Base-by-base conservation (phyloP, 192 early-diverging fungal genomes). In the Mortierella hygrophila region DNA sequence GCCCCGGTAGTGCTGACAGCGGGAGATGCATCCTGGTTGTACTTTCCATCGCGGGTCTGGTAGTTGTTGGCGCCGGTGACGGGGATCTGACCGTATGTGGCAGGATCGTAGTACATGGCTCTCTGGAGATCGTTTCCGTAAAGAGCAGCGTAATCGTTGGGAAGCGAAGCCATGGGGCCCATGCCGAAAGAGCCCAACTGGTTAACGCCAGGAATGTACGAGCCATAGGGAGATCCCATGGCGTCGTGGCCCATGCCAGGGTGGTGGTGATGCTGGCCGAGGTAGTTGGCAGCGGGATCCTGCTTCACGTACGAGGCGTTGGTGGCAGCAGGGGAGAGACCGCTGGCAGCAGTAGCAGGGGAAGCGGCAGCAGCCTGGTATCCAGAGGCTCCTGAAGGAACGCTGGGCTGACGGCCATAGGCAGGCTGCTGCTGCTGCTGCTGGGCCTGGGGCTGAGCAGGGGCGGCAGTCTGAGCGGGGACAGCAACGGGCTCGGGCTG, bases 61-160 rank as follows among this genome's bases (percentile, higher is more conserved):
- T 93, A 93, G 70, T 89, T 82, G 68, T 83, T 91, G 44, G 90
- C 88, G 42, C 89, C 89, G 35, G 92, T 93, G 37, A 90, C 90
- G 11, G 93, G 90, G 38, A 92, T 89, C 77, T 94, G 95, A n/a
- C 89, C 88, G 75, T 91, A 93, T 74, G 88, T 90, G 40, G 94
- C 63, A 7, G 93, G 91, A 69, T 89, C 89, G 89, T 79, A 92
- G 89, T 81, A 92, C 92, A 93, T 90, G 80, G 89, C 92, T 42
- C 94, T 91, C 88, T 94, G 93, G 11, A 93, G 90, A 38, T 95
- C 94, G 70, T 90, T 90, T 70, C 92, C 93, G 80, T 94, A 94
- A 40, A 94, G 75, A 16, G 90, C 92, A 74, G 91, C 92, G 26
- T 90, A 90, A 77, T 93, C 91, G 65, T 91, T 91, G 69, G 90